Percentiles rank a stretch among this genome's conserved stretches.
Conservation (phyloP, 164 flowering plant genomes). For the Kingdonia uniflora region DNA sequence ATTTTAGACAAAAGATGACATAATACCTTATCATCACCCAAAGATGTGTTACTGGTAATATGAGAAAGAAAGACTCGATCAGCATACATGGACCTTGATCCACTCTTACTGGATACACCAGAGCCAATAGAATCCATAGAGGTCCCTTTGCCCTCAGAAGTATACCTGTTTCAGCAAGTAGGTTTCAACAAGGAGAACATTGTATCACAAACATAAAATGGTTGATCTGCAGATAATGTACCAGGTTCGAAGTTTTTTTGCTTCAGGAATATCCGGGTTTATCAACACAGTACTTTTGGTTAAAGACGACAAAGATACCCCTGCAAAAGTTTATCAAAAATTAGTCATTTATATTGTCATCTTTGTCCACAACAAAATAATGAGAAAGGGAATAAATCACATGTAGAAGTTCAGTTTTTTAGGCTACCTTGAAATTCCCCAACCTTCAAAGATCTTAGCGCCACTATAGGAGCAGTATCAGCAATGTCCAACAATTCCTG, state of each 20-base stretch:
- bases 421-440: slow-evolving; percentile 87
- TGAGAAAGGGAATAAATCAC: not conserved
- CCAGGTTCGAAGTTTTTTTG: slow-evolving; percentile 72
- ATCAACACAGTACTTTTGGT: slow-evolving; percentile 48
- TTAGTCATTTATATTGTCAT: not conserved
- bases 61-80: slow-evolving; percentile 61
- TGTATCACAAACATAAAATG: not conserved
- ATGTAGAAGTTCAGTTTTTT: not conserved
- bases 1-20: not conserved
- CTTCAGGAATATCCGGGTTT: slow-evolving; percentile 83
- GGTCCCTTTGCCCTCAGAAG: slow-evolving; percentile 75
- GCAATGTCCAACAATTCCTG: slow-evolving; percentile 72
- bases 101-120: slow-evolving; percentile 43
- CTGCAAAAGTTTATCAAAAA: slow-evolving; percentile 42
- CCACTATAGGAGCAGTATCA: slow-evolving; percentile 67
- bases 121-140: slow-evolving; percentile 70
- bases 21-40: slow-evolving; percentile 55
- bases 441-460: slow-evolving; percentile 76
- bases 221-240: slow-evolving; percentile 6
- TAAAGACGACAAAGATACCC: slow-evolving; percentile 68
- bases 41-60: slow-evolving; percentile 49
- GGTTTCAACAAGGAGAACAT: not conserved
- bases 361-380: not conserved
- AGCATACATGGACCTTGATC: slow-evolving; percentile 54
- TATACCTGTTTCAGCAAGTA: slow-evolving; percentile 46